These are phyloP conservation scores for Penicillium bovifimosum DNA, from an alignment of 495 filamentous ascomycete genomes.

Conservation along the genomic window DNA sequence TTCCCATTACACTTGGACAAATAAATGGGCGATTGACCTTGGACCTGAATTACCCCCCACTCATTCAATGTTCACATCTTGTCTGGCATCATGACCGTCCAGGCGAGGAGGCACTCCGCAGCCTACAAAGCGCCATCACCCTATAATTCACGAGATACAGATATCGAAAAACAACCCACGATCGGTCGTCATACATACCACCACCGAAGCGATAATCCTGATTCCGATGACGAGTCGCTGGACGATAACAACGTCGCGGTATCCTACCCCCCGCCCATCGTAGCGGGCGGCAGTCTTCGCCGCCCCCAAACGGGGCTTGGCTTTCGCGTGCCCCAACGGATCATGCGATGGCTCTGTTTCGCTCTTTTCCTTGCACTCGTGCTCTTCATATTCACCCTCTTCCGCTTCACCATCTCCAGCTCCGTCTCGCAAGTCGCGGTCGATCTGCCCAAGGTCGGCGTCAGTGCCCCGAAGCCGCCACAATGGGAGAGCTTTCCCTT, in stretches of 20 bases:
- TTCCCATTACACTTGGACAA: background rate
- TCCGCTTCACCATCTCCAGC: slow-evolving; percentile 59
- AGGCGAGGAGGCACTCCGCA: slow-evolving; percentile 32
- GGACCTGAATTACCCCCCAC: slow-evolving; percentile 2
- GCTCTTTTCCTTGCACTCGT: slow-evolving; percentile 61
- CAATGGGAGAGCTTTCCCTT: slow-evolving; percentile 80
- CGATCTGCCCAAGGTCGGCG: slow-evolving; percentile 46
- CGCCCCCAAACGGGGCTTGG: slow-evolving; percentile 35
- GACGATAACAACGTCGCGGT: slow-evolving; percentile 20
- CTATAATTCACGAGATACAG: slow-evolving; percentile 18
- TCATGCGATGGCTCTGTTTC: slow-evolving; percentile 67
- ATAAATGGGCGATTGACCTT: slow-evolving; percentile 2
- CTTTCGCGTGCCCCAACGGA: slow-evolving; percentile 52
- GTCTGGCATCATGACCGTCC: slow-evolving; percentile 32
- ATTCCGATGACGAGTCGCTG: slow-evolving; percentile 22
- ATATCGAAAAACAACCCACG: slow-evolving; percentile 36
- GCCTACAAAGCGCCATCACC: slow-evolving; percentile 27
- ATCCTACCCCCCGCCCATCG: slow-evolving; percentile 41
- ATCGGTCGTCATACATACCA: slow-evolving; percentile 21
- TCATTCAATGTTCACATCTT: slow-evolving; percentile 14
- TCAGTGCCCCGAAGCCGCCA: slow-evolving; percentile 54
- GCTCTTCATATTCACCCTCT: slow-evolving; percentile 64
- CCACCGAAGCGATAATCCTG: slow-evolving; percentile 22
- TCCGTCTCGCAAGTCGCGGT: slow-evolving; percentile 56
- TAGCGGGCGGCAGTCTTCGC: slow-evolving; percentile 43